phyloP scores from a whole-genome alignment of 208 protist genomes.

The Tritrichomonas musculus region DNA sequence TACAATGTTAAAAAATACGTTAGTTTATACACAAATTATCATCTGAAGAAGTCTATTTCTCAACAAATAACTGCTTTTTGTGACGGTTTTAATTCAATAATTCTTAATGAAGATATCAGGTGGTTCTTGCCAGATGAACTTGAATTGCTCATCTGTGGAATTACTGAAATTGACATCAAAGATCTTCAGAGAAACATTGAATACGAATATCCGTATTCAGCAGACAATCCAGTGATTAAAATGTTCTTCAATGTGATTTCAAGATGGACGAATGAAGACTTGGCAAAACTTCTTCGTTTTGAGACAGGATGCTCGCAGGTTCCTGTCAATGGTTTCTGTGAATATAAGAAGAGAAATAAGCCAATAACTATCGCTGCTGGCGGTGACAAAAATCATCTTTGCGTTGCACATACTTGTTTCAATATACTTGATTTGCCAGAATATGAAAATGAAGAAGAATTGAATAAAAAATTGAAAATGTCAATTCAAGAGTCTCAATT shows the following conservation, averaged over 20 bases:
- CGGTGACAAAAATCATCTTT: conserved; percentile 62
- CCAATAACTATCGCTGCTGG: conserved; percentile 46
- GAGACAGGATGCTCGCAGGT: conserved; percentile 91
- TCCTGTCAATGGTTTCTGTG: conserved; percentile 84
- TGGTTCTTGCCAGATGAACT: conserved; percentile 90
- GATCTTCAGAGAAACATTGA: conserved; percentile 78
- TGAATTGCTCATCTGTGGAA: conserved; percentile 90
- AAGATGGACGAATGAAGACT: conserved; percentile 65
- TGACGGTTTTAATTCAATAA: conserved; percentile 85
- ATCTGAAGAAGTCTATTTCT: too few relatives aligned
- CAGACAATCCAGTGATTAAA: conserved; percentile 63
- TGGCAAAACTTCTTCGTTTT: conserved; percentile 88
- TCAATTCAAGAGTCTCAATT: conserved; percentile 54
- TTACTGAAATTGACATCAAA: conserved; percentile 89
- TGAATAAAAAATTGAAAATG: conserved; percentile 45
- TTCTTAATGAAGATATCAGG: conserved; percentile 72
- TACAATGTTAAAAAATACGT: too few relatives aligned
- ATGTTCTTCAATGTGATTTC: conserved; percentile 91
- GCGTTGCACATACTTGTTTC: conserved; percentile 91
- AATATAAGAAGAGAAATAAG: conserved; percentile 51
- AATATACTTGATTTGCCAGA: conserved; percentile 82
- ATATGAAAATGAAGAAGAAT: conserved; percentile 67
- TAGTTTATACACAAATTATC: too few relatives aligned
- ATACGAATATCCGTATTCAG: conserved; percentile 69
- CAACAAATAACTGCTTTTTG: conserved; percentile 88